phyloP scores from a whole-genome alignment of 1,284 basidiomycete genomes.

The Microbotryum intermedium region DNA sequence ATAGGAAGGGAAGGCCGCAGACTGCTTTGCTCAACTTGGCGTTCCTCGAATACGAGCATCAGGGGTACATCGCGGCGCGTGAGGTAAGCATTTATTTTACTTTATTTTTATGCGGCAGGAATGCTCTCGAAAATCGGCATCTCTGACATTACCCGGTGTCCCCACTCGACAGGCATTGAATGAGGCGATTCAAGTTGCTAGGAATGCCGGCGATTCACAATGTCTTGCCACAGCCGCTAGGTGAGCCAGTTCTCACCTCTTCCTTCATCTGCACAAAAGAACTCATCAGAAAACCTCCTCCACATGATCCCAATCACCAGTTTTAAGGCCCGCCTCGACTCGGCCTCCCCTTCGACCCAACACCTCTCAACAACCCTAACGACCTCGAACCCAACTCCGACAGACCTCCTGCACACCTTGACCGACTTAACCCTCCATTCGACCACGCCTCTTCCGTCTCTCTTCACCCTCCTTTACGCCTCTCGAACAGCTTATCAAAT shows the following conservation, averaged over 20 bases:
- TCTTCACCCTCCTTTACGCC: conserved; percentile 4
- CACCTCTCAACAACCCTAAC: background rate
- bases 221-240: conserved; percentile 7
- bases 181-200: conserved; percentile 12
- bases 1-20: conserved; percentile 1
- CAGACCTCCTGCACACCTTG: background rate
- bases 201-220: conserved; percentile 3
- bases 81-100: background rate
- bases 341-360: background rate
- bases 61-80: background rate
- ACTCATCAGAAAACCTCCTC: background rate
- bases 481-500: background rate
- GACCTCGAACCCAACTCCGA: background rate
- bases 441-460: background rate
- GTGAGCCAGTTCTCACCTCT: background rate
- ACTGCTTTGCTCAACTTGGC: conserved; percentile 16
- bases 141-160: no score
- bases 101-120: background rate
- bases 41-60: conserved; percentile 12
- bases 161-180: background rate
- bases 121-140: no score
- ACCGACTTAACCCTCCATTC: background rate
- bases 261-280: background rate
- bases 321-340: conserved; percentile 1
- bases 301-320: background rate